Percentiles rank a stretch among this genome's conserved stretches.
These are phyloP conservation scores for Penicillium cataractarum DNA, from an alignment of 495 filamentous ascomycete genomes.

Conservation along the genomic window DNA sequence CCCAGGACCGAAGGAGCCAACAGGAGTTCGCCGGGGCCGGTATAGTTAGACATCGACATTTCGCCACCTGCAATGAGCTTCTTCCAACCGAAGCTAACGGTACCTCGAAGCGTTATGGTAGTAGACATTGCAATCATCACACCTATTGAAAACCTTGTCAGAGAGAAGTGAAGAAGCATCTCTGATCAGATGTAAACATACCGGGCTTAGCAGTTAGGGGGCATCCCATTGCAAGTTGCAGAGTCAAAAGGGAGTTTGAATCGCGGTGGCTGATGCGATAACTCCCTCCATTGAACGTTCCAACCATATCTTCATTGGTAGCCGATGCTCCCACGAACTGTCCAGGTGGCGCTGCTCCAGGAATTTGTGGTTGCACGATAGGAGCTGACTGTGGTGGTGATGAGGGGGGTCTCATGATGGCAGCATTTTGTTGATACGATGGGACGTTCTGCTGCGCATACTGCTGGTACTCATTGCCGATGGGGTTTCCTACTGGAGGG, in stretches of 20 bases:
- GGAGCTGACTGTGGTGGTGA: constrained; percentile 15
- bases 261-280: constrained; percentile 94
- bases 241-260: constrained; percentile 82
- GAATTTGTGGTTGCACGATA: background rate
- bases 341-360: constrained; percentile 50
- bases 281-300: constrained; percentile 94
- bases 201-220: constrained; percentile 82
- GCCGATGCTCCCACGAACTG: constrained; percentile 62
- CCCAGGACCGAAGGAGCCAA: constrained; percentile 80
- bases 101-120: constrained; percentile 79
- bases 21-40: constrained; percentile 88
- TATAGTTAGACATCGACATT: constrained; percentile 78
- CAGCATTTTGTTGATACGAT: constrained; percentile 15
- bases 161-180: no score
- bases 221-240: constrained; percentile 88
- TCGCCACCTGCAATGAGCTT: constrained; percentile 84
- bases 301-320: constrained; percentile 75
- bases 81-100: constrained; percentile 79
- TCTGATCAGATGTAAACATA: no score
- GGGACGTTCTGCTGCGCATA: constrained; percentile 3
- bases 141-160: constrained; percentile 46
- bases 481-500: background rate
- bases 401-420: background rate
- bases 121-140: constrained; percentile 96
- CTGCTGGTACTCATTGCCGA: constrained; percentile 5